Evolutionary conservation across 139 green algal species (phyloP).

Genomic region (Volvox africanus): DNA sequence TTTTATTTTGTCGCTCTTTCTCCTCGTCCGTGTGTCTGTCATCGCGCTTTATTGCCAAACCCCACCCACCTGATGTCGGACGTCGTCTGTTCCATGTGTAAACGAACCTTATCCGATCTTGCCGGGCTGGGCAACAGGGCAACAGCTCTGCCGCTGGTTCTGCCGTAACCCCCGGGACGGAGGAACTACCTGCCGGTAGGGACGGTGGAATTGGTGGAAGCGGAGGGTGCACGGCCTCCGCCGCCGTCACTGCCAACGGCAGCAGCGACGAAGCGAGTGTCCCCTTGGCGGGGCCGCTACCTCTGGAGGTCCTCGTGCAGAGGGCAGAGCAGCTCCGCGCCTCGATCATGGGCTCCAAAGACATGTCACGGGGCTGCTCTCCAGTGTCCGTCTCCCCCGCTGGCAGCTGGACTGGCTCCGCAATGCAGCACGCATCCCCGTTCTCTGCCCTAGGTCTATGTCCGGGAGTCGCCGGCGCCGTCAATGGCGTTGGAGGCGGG

Average conservation of each 20-base stretch:
- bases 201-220: too few species aligned
- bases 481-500: not conserved
- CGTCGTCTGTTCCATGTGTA: too few species aligned
- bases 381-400: not conserved
- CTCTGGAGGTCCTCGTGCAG: not conserved
- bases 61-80: too few species aligned
- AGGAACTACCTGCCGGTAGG: not conserved
- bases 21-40: too few species aligned
- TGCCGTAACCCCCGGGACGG: not conserved
- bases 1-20: too few species aligned
- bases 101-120: too few species aligned
- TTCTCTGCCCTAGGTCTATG: not conserved
- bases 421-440: not conserved
- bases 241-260: too few species aligned
- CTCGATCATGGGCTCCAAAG: not conserved
- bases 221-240: too few species aligned
- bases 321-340: conserved; percentile 19
- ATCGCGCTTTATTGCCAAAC: too few species aligned
- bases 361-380: not conserved
- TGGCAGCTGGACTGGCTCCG: not conserved
- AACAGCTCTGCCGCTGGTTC: not conserved
- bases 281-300: not conserved
- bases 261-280: not conserved
- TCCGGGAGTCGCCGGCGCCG: not conserved
- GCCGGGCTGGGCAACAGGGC: too few species aligned